Percentiles rank a stretch among this genome's conserved stretches.
These are phyloP conservation scores for Termitomyces sp. DNA, from an alignment of 1,284 basidiomycete species.

Conservation along the genomic window DNA sequence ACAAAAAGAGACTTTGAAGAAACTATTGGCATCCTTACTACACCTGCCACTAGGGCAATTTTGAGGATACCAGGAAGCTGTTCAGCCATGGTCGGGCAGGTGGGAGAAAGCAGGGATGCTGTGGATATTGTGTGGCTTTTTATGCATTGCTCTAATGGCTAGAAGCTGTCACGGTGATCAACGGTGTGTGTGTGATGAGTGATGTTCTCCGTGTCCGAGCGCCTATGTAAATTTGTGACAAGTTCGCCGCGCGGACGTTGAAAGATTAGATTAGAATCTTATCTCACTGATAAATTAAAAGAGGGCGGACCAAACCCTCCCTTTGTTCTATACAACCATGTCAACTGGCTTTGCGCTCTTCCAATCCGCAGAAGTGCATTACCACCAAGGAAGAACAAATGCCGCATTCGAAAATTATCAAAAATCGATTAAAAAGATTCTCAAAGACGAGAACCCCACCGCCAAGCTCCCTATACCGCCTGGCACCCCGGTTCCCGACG, in stretches of 20 bases:
- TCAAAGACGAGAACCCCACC: constrained; percentile 22
- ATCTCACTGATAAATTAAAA: too few species aligned
- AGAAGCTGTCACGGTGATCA: too few species aligned
- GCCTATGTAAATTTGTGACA: too few species aligned
- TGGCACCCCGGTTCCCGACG: constrained; percentile 10
- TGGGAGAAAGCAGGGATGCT: background rate
- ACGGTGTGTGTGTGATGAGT: background rate
- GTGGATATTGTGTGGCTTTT: background rate
- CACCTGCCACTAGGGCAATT: background rate
- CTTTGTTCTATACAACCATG: background rate
- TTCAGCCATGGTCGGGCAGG: background rate
- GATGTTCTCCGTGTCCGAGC: too few species aligned
- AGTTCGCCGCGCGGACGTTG: too few species aligned
- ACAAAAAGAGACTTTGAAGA: too few species aligned
- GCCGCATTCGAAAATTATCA: constrained; percentile 24
- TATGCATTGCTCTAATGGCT: background rate
- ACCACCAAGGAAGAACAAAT: background rate
- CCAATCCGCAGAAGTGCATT: background rate
- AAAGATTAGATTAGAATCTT: too few species aligned
- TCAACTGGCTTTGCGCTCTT: background rate
- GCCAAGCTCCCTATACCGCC: constrained; percentile 11
- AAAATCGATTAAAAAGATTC: constrained; percentile 25
- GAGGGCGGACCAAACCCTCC: too few species aligned
- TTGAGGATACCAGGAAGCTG: background rate
- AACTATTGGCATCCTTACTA: background rate